Percentiles rank a stretch among this genome's conserved stretches.
Evolutionary conservation across 2,329 filamentous ascomycete species (phyloP).

Genomic region (Claviceps lovelessii): DNA sequence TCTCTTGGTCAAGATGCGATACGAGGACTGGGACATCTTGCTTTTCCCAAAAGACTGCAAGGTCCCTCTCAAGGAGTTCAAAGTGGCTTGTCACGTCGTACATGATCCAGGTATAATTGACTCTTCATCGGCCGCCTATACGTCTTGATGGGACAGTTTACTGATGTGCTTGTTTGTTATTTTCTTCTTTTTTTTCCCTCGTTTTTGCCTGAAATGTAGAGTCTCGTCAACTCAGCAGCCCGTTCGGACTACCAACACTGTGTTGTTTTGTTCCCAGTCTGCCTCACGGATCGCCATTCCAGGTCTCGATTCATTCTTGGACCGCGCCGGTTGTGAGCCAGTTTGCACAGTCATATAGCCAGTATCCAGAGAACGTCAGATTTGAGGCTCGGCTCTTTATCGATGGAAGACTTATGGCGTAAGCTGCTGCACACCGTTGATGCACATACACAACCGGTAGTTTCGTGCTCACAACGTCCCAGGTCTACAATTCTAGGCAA

Average conservation of each 20-base stretch:
- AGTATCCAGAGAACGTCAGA: conserved; percentile 38
- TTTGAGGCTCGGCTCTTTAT: conserved; percentile 56
- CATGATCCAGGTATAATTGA: conserved; percentile 27
- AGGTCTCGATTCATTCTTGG: conserved; percentile 66
- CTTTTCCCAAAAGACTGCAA: conserved; percentile 56
- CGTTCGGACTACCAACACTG: conserved; percentile 45
- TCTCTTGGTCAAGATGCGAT: conserved; percentile 48
- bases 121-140: neutral
- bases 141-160: neutral
- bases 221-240: conserved; percentile 34
- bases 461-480: neutral
- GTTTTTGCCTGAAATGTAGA: conserved; percentile 21
- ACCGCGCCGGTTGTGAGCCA: conserved; percentile 44
- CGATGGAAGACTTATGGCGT: conserved; percentile 53
- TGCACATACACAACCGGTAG: too few relatives aligned
- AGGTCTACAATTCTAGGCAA: conserved; percentile 43
- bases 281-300: conserved; percentile 42
- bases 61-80: conserved; percentile 68
- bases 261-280: conserved; percentile 60
- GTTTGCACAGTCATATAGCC: conserved; percentile 40
- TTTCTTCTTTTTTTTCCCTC: neutral
- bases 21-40: conserved; percentile 74
- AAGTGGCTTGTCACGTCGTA: conserved; percentile 60
- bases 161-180: neutral
- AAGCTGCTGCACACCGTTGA: neutral